phyloP scores from a whole-genome alignment of 208 protist species.

The Wallacemonas rigidus region DNA sequence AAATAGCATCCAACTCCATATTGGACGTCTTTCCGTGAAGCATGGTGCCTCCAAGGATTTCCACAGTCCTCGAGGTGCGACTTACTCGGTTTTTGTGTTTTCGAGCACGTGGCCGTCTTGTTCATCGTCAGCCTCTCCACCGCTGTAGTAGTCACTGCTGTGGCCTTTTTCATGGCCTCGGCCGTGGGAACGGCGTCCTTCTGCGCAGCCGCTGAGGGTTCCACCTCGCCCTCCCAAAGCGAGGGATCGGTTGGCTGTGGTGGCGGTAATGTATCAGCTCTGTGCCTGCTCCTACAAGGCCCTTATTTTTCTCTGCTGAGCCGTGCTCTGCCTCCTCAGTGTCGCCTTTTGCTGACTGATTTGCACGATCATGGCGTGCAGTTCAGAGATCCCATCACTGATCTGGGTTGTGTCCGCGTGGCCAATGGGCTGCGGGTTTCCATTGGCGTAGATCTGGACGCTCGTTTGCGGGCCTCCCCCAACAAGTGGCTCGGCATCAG shows the following conservation, averaged over 20 bases:
- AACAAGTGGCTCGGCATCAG: not conserved
- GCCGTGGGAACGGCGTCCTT: too few relatives aligned
- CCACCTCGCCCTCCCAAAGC: too few relatives aligned
- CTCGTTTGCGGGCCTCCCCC: not conserved
- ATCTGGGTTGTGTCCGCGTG: not conserved
- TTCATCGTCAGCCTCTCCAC: not conserved
- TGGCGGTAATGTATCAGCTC: too few relatives aligned
- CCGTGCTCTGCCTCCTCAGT: not conserved
- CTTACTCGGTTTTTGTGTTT: not conserved
- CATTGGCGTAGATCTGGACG: not conserved
- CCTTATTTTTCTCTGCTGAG: not conserved
- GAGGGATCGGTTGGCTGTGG: too few relatives aligned
- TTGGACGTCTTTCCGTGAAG: not conserved
- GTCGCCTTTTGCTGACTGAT: not conserved
- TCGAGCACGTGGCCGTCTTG: not conserved
- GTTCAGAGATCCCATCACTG: not conserved
- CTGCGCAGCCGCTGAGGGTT: too few relatives aligned
- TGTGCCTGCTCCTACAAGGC: too few relatives aligned
- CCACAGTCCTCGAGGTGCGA: not conserved
- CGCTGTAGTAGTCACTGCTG: not conserved
- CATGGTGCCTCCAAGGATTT: constrained; percentile 1
- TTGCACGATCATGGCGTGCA: not conserved
- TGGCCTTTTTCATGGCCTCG: too few relatives aligned
- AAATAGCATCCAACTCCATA: not conserved
- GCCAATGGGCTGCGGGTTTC: not conserved